Evolutionary conservation across 495 filamentous ascomycete species (phyloP), one percentile per base, ranked within the genome.

Genomic region (Aspergillus taichungensis): DNA sequence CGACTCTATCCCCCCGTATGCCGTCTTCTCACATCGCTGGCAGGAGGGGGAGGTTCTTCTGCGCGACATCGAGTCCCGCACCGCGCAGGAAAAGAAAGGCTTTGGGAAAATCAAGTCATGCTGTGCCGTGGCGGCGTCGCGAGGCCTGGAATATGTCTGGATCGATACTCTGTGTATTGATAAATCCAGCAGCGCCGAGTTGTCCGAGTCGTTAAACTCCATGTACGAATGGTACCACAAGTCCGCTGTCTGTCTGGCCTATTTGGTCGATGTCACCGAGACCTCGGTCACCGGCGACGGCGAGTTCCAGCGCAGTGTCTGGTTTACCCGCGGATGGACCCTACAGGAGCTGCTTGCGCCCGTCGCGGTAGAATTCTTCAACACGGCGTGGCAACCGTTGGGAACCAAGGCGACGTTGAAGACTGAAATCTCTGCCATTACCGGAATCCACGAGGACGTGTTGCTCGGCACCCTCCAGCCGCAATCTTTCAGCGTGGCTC

Each of bases 151-250:
- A 3, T 68, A 62, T 45, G 43, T 55, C 0, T 72, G 68, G 68
- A 46, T 72, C 5, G 68, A 72, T 49, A 71, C 67, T 5, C 68
- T 62, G 45, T 71, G 66, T 36, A 71, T 66, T 42, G 56, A 63
- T 33, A 60, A 62, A 44, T 32, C 34, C 8, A 55, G 46, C 34
- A 61, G 53, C 43, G 54, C 67, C 2, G 67, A 68, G 46, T 42
- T 70, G 10, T 53, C 37, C 11, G 53, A 69, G 43, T 58, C 67
- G 8, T 68, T 72, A 42, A 72, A 71, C 43, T 68, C 60, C 13
- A 72, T 73, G 66, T 71, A 52, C 37, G 28, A 28, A n/a, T 54
- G 50, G 42, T 53, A 57, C 29, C 33, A 50, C 33, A 34, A 59
- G 1, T 42, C 65, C 6, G 13, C 0, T 0, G 8, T 55, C 3